Evolutionary conservation across 1,284 basidiomycete genomes (phyloP).

Genomic region (Peniophora sp.): DNA sequence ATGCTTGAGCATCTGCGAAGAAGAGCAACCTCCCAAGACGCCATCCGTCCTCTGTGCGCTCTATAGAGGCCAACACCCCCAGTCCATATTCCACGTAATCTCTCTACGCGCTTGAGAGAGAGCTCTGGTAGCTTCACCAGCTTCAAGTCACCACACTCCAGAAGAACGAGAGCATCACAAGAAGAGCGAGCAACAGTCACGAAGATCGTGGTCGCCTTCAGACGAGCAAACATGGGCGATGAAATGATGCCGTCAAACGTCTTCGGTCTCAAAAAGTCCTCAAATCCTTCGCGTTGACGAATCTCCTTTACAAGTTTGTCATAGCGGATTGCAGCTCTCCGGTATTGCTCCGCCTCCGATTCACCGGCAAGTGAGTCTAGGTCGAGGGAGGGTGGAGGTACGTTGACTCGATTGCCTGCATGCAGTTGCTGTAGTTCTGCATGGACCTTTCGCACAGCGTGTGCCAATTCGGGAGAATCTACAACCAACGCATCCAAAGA

Average conservation of each 20-base stretch:
- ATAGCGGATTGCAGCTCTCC: not conserved
- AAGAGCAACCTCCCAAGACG: no score
- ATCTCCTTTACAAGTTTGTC: not conserved
- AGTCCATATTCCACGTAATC: not conserved
- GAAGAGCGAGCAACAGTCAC: not conserved
- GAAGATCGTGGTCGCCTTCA: not conserved
- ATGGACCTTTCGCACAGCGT: no score
- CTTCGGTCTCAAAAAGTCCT: not conserved
- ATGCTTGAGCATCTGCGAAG: no score
- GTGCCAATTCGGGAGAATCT: no score
- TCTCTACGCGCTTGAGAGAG: not conserved
- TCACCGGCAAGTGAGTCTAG: no score
- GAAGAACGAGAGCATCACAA: not conserved
- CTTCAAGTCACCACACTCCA: not conserved
- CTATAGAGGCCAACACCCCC: no score
- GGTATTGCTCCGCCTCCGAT: no score
- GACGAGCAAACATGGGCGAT: not conserved
- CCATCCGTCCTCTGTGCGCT: no score
- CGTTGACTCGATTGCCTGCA: no score
- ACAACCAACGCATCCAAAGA: no score
- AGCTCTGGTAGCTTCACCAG: not conserved
- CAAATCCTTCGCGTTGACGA: not conserved
- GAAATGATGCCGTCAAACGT: not conserved
- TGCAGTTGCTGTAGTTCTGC: no score
- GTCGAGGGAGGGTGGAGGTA: no score